Evolutionary conservation across 192 early-diverging fungal species (phyloP), one percentile per base, ranked within the genome.

Genomic region (Haplosporangium gracile): DNA sequence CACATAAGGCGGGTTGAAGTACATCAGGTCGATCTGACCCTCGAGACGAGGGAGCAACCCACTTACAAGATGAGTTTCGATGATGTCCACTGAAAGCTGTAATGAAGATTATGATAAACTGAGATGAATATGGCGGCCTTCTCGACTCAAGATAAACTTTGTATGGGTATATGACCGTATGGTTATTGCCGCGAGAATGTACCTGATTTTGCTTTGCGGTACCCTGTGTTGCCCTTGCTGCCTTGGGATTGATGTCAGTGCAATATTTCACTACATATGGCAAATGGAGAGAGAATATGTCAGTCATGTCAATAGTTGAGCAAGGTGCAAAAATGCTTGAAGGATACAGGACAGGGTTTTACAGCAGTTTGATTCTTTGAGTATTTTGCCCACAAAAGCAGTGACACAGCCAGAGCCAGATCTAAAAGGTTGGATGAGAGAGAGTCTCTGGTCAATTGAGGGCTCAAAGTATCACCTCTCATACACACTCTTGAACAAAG

Each of bases 1-100:
- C 10, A 96, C 98, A 82, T 99, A 99, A 0, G 98, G 98, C 26
- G 98, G 98, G 76, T 99, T 99, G 85, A 98, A 98, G 42, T 96
- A 79, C 10, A 98, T 89, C 1, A 99, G 78, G 85, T 99, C 98
- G 20, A 98, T 85, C 0, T 69, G 51, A 2, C 91, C 78, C 20
- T 72, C 29, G 8, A 97, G 79, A 51, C 95, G 88, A 1, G 90
- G 86, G 18, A 92, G 81, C 20, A 97, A 78, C 5, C 88, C 90
- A 45, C 88, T 82, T 0, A 90, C 85, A 72, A 98, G 91, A 26
- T 94, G 88, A 6, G 95, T 95, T 20, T 81, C 90, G 26, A 97
- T 88, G 15, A 93, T 73, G 39, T 97, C 94, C 13, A 98, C 82
- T 9, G 79, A 73, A 5, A 95, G 85, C 76, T 92, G 76, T 74